Evolutionary conservation across 768 basidiomycete species (phyloP).

Genomic region (Guyanaporus albipodus): DNA sequence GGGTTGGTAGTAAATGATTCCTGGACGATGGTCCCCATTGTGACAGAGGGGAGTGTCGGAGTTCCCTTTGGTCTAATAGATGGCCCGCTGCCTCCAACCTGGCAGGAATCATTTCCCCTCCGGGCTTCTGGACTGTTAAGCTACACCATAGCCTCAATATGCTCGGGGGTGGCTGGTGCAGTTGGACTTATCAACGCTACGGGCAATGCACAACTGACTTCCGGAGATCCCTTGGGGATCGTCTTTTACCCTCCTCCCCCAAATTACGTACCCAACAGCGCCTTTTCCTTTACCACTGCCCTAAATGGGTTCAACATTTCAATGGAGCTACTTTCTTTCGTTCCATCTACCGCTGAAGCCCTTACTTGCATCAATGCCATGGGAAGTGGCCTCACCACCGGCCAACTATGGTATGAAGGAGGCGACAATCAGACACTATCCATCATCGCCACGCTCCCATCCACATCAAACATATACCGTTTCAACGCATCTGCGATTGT

Average conservation of each 20-base stretch:
- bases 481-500: conserved; percentile 10
- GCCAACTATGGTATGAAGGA: conserved; percentile 4
- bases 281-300: background rate
- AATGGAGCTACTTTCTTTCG: conserved; percentile 4
- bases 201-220: background rate
- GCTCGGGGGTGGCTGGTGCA: too few relatives aligned
- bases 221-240: background rate
- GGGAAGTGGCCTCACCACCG: accelerated
- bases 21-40: too few relatives aligned
- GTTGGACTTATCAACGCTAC: too few relatives aligned
- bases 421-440: conserved; percentile 10
- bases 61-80: too few relatives aligned
- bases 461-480: background rate
- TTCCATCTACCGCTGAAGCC: conserved; percentile 10
- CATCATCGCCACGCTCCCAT: background rate
- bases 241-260: conserved; percentile 14
- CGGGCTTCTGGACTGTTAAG: too few relatives aligned
- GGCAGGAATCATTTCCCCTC: too few relatives aligned
- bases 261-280: background rate
- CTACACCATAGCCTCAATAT: too few relatives aligned
- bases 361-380: conserved; percentile 2
- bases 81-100: too few relatives aligned
- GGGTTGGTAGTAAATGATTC: too few relatives aligned
- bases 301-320: conserved; percentile 18
- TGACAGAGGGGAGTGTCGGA: too few relatives aligned